phyloP scores from a whole-genome alignment of 177 flowering plant species.

The Vitis hybrid region DNA sequence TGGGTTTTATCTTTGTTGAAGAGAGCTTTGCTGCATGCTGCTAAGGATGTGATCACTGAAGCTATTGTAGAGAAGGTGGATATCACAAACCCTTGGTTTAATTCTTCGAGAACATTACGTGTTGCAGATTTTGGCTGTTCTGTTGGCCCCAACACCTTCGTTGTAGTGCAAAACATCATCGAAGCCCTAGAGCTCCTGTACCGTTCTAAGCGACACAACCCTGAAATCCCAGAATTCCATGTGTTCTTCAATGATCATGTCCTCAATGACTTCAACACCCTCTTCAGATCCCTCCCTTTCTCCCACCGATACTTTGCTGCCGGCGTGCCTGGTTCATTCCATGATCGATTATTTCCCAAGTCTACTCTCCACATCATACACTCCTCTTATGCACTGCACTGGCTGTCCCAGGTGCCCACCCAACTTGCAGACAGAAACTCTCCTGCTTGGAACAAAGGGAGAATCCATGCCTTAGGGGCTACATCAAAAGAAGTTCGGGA shows the following conservation, averaged over 20 bases:
- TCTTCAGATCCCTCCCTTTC: background rate
- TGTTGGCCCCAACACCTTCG: no score
- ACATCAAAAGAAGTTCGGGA: background rate
- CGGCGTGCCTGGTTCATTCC: background rate
- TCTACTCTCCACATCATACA: background rate
- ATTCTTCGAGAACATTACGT: no score
- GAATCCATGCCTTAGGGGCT: background rate
- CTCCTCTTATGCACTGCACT: background rate
- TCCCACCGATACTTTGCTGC: background rate
- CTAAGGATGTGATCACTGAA: no score
- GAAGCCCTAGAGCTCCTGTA: no score
- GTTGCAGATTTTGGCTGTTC: no score
- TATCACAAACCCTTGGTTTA: no score
- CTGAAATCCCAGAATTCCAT: background rate
- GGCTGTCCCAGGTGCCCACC: background rate
- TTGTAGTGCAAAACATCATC: no score
- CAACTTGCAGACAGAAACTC: background rate
- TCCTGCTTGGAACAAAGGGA: background rate
- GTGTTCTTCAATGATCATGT: conserved; percentile 4
- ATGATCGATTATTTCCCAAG: background rate
- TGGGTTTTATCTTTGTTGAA: no score
- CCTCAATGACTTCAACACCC: conserved; percentile 1
- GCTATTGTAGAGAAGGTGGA: no score
- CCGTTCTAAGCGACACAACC: no score
- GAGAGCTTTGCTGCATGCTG: no score